These are phyloP conservation scores for Hanseniaspora lindneri DNA, from an alignment of 805 yeast genomes.

Conservation along the genomic window DNA sequence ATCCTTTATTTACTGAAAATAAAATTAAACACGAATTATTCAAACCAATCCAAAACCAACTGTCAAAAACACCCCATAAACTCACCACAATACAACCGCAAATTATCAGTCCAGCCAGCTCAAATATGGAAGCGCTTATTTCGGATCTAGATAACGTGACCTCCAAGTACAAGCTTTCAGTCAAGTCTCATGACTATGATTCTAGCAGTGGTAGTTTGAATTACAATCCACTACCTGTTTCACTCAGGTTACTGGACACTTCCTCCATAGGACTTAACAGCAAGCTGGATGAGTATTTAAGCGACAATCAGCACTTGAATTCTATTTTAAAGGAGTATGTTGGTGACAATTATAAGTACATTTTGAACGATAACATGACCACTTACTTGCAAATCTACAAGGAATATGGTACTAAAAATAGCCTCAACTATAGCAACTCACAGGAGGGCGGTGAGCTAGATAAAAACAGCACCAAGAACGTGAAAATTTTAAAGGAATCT, in stretches of 20 bases:
- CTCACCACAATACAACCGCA: too few relatives aligned
- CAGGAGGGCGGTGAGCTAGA: neutral
- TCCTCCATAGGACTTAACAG: constrained; percentile 10
- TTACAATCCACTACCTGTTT: constrained; percentile 8
- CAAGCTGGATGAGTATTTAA: neutral
- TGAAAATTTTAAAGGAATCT: neutral
- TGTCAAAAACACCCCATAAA: too few relatives aligned
- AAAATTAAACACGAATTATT: too few relatives aligned
- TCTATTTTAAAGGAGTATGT: constrained; percentile 1
- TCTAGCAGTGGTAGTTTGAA: neutral
- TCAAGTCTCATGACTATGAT: neutral
- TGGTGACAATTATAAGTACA: neutral
- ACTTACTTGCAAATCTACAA: constrained; percentile 1
- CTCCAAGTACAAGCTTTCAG: neutral
- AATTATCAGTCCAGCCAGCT: too few relatives aligned
- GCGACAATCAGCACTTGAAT: constrained; percentile 7
- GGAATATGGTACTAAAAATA: neutral
- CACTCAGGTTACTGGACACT: constrained; percentile 11
- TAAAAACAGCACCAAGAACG: neutral
- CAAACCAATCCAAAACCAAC: too few relatives aligned
- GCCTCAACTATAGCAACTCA: neutral
- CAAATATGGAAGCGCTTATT: too few relatives aligned
- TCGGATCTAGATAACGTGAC: neutral
- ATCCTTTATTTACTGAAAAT: too few relatives aligned
- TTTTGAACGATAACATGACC: constrained; percentile 7